Base-by-base conservation (phyloP, 1,139 yeast species). In the Lodderomyces jiufengensis region DNA sequence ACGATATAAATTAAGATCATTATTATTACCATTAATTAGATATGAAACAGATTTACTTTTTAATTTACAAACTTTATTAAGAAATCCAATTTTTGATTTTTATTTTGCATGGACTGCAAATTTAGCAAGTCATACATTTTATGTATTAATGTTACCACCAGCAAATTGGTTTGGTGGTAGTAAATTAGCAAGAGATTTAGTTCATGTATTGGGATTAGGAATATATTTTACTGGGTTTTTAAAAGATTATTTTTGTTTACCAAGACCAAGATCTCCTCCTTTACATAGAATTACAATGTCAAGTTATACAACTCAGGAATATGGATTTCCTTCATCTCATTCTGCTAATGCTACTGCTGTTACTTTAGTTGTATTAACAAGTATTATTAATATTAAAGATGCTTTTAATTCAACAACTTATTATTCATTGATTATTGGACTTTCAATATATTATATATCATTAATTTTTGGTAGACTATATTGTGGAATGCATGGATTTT, bases 401-500 rank as follows among this genome's bases (percentile, higher is more conserved):
- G 16, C 25, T 12, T 26, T 31, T 24, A 24, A 48, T 35, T 23
- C 13, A 37, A 16, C n/a, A 2, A 31, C 36, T 40, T 29, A 37
- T 38, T 34, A 36, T 23, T 10, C 36, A 14, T 31, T 53, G 15
- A 39, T 52, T 21, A 42, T 42, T 15, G 43, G 49, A 5, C 44
- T 59, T 28, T 43, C 59, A 2, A 30, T 74, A 11, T 88, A 90
- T 54, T 83, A 80, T 51, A 43, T 68, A 18, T 79, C 94, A 9
- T 66, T 92, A 44, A 76, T 85, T 1, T 59, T 78, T 44, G 98
- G 98, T 21, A 68, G 98, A 39, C 56, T 92, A 6, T 92, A 92
- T 60, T 90, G 97, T 57, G 98, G 98, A 4, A 92, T 92, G 98
- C 98, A 92, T 59, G 98, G 98, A 2, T 76, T 85, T 43, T 61